Base-by-base conservation (phyloP, 768 basidiomycete genomes). In the Lyophyllum decastes region DNA sequence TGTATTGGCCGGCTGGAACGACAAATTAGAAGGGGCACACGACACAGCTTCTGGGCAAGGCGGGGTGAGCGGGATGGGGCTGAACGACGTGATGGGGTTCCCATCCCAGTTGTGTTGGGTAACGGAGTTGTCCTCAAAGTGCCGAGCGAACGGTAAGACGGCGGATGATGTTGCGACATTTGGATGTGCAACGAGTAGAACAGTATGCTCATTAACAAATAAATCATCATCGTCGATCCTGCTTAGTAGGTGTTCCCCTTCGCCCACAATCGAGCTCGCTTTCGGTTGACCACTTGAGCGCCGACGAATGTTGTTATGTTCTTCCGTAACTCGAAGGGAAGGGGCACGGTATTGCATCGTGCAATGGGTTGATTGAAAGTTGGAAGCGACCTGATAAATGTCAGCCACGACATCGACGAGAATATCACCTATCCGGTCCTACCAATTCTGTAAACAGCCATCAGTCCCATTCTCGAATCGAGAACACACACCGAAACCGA, bases 31-130 rank as follows among this genome's bases (percentile, higher is more conserved):
- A 16, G 34, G 21, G 16, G 43, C 24, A 26, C 44, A 63, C 19
- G 58, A 58, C 10, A 54, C 51, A 14, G 47, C 57, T 21, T 63
- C 50, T 12, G 59, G 63, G n/a, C 62, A 55, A 24, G 59, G 66
- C 4, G 51, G 41, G 24, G 67, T 63, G 19, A 62, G 59, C 2
- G 60, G 60, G 3, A 58, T 38, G 3, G 52, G 46, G 49, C 49
- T 62, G 45, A 62, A 60, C 19, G 52, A 24, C 4, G 11, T 24
- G 1, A 54, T 54, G 9, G 44, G 27, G 35, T 50, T 49, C 46
- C 10, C 4, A 34, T 49, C 34, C 53, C 34, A 49, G 33, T 24
- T 45, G 22, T 22, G 25, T 17, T 6, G 34, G 25, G 25, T 35
- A 5, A 33, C 14, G n/a, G 49, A n/a, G 24, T 35, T 16, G 10